These are phyloP conservation scores for Mucor plumbeus DNA, from an alignment of 371 early-diverging fungal genomes.

Conservation along the genomic window DNA sequence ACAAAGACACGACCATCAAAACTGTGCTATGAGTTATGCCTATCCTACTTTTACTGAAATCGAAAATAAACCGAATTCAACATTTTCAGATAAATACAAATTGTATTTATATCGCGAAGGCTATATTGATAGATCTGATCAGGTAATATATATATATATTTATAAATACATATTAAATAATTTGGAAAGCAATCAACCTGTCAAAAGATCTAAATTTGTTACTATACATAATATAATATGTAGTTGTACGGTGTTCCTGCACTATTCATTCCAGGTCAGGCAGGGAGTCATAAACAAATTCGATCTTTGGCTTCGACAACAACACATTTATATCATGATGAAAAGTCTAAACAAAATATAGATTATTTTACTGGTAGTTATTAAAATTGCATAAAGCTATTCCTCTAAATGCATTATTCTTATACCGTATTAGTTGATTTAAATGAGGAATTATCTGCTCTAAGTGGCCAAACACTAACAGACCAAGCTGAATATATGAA, in stretches of 20 bases:
- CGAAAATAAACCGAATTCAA: conserved; percentile 53
- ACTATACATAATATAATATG: neutral
- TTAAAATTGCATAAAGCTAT: no score
- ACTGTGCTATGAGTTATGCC: conserved; percentile 85
- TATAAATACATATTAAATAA: no score
- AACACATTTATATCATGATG: conserved; percentile 51
- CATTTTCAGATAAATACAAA: conserved; percentile 69
- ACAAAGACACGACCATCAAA: conserved; percentile 52
- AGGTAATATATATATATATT: conserved; percentile 16
- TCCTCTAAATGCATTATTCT: no score
- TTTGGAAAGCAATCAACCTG: neutral
- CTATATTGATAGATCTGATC: conserved; percentile 42
- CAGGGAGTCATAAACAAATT: conserved; percentile 87
- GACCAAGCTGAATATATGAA: conserved; percentile 84
- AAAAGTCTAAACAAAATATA: conserved; percentile 39
- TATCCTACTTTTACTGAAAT: conserved; percentile 68
- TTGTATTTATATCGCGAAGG: conserved; percentile 81
- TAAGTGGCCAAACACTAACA: conserved; percentile 28
- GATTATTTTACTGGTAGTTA: conserved; percentile 83
- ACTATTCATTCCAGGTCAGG: conserved; percentile 94
- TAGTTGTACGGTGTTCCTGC: conserved; percentile 72
- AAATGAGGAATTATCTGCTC: conserved; percentile 89
- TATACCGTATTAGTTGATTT: conserved; percentile 64
- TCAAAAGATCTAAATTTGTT: neutral
- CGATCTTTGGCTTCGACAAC: conserved; percentile 81